Evolutionary conservation across 1,284 basidiomycete species (phyloP).

Genomic region (Schizophyllum amplum): DNA sequence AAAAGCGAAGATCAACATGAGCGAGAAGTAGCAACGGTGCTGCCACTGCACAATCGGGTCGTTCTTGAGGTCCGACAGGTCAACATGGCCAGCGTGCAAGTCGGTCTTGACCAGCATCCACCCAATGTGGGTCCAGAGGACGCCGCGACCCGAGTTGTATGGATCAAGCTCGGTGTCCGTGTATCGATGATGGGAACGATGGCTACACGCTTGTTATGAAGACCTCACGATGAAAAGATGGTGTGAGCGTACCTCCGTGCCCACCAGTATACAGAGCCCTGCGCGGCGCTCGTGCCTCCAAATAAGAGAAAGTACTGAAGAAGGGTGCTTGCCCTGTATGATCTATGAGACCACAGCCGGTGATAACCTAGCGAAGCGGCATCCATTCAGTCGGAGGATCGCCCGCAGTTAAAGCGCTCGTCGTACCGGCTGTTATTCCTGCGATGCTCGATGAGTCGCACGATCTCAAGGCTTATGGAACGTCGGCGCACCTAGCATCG

Average conservation of each 20-base stretch:
- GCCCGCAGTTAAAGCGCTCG: not conserved
- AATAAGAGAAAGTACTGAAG: slow-evolving; percentile 71
- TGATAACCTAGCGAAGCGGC: slow-evolving; percentile 73
- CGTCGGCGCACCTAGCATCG: slow-evolving; percentile 48
- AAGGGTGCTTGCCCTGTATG: slow-evolving; percentile 73
- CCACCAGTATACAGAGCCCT: slow-evolving; percentile 92
- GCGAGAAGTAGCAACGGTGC: slow-evolving; percentile 69
- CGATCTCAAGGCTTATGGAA: not conserved
- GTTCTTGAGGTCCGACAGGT: slow-evolving; percentile 77
- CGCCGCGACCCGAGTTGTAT: slow-evolving; percentile 70
- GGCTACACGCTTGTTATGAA: too few species aligned
- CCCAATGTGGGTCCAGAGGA: slow-evolving; percentile 76
- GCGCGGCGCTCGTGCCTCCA: slow-evolving; percentile 79
- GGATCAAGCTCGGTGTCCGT: slow-evolving; percentile 84
- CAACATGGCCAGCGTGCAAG: slow-evolving; percentile 80
- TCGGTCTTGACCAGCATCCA: slow-evolving; percentile 94
- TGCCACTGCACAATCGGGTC: slow-evolving; percentile 82
- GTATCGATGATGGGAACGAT: slow-evolving; percentile 83
- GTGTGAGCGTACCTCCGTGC: slow-evolving; percentile 22
- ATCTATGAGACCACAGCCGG: slow-evolving; percentile 85
- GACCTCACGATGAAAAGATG: too few species aligned
- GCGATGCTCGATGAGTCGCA: slow-evolving; percentile 5
- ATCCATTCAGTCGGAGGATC: not conserved
- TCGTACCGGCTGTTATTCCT: slow-evolving; percentile 57
- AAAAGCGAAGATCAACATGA: slow-evolving; percentile 71